Percentiles rank a stretch among this genome's conserved stretches.
phyloP scores from a whole-genome alignment of 78 protist species.

The Emiliania huxleyi region DNA sequence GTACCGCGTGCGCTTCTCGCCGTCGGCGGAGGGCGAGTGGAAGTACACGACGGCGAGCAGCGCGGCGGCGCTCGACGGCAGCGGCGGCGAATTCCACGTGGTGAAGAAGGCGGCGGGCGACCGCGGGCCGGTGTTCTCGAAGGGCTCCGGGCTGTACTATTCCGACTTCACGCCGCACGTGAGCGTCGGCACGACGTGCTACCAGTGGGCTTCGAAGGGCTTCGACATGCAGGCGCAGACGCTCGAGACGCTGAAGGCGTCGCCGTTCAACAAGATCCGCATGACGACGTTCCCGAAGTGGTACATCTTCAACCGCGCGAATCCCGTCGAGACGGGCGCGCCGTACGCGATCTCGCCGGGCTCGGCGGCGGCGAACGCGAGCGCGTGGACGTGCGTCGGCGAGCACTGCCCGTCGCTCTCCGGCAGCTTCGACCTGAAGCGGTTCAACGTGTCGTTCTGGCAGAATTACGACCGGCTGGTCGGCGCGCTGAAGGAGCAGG shows the following conservation, averaged over 20 bases:
- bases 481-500: neutral
- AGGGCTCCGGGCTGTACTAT: neutral
- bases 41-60: neutral
- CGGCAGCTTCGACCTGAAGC: neutral
- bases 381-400: no score
- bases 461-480: neutral
- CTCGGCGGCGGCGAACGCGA: no score
- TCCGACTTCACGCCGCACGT: neutral
- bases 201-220: neutral
- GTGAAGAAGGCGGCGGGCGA: neutral
- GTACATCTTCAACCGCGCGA: neutral
- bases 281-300: conserved; percentile 3
- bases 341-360: neutral
- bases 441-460: neutral
- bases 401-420: no score
- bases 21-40: neutral
- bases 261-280: neutral
- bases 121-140: neutral
- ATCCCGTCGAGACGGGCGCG: neutral
- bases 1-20: neutral
- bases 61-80: neutral
- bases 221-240: neutral
- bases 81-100: neutral
- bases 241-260: neutral
- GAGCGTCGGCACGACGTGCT: neutral